Conservation (phyloP, 331 rosid species). For the Acacia concinna region DNA sequence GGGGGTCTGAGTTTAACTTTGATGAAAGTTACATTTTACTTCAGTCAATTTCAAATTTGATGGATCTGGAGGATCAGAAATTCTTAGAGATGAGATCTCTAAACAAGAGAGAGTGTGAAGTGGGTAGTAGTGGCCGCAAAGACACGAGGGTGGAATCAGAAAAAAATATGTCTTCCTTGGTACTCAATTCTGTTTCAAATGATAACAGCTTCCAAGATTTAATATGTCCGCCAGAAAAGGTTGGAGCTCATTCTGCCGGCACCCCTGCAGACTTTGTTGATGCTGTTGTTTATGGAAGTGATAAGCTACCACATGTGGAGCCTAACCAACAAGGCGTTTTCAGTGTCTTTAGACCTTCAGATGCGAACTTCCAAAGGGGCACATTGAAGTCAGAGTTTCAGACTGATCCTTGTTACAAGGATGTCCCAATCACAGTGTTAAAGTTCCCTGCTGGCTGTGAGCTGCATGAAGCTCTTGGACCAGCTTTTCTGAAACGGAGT, state of each 20-base stretch:
- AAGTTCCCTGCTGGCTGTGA: constrained; percentile 94
- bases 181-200: constrained; percentile 31
- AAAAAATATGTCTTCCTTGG: constrained; percentile 29
- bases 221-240: constrained; percentile 43
- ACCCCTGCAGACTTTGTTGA: constrained; percentile 49
- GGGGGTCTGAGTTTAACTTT: constrained; percentile 48
- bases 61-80: constrained; percentile 47
- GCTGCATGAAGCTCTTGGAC: constrained; percentile 95
- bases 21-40: constrained; percentile 45
- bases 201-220: constrained; percentile 28
- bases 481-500: constrained; percentile 59
- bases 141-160: constrained; percentile 38
- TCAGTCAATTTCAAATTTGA: constrained; percentile 46
- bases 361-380: constrained; percentile 39
- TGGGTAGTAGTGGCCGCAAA: constrained; percentile 56
- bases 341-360: constrained; percentile 40
- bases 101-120: constrained; percentile 43
- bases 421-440: constrained; percentile 43
- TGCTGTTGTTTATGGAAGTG: constrained; percentile 48
- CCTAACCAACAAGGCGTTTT: constrained; percentile 38
- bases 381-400: constrained; percentile 40
- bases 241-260: constrained; percentile 43
- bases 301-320: constrained; percentile 34
- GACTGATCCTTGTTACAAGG: constrained; percentile 36
- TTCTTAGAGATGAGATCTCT: constrained; percentile 42